phyloP scores from a whole-genome alignment of 2,329 filamentous ascomycete genomes.

The Neonectria punicea region DNA sequence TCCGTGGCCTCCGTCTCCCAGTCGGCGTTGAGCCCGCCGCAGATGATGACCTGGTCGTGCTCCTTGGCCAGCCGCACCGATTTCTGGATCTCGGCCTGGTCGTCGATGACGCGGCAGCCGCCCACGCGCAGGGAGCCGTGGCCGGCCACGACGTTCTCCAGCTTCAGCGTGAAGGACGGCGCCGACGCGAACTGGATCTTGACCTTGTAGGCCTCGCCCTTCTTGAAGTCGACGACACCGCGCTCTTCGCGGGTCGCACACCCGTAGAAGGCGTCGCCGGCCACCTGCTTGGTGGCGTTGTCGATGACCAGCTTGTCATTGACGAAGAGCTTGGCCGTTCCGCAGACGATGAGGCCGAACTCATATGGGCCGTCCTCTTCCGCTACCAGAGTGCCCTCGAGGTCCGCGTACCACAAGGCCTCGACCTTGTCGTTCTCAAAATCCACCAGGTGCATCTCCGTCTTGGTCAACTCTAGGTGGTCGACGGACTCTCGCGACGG shows the following conservation, averaged over 20 bases:
- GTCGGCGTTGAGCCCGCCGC: slow-evolving; percentile 81
- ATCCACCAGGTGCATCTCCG: slow-evolving; percentile 61
- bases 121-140: slow-evolving; percentile 72
- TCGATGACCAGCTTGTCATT: slow-evolving; percentile 72
- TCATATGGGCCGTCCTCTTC: slow-evolving; percentile 71
- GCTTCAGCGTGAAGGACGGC: slow-evolving; percentile 65
- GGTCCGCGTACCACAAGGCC: slow-evolving; percentile 67
- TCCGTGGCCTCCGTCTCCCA: slow-evolving; percentile 86
- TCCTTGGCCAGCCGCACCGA: slow-evolving; percentile 75
- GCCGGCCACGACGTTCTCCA: slow-evolving; percentile 63
- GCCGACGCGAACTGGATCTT: slow-evolving; percentile 69
- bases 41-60: slow-evolving; percentile 81
- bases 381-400: slow-evolving; percentile 69
- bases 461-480: slow-evolving; percentile 58
- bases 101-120: slow-evolving; percentile 66
- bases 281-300: slow-evolving; percentile 71
- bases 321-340: slow-evolving; percentile 72
- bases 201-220: slow-evolving; percentile 68
- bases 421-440: slow-evolving; percentile 64
- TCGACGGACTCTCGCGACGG: slow-evolving; percentile 62
- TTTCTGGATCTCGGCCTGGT: slow-evolving; percentile 68
- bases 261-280: slow-evolving; percentile 73
- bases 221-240: slow-evolving; percentile 66
- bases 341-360: slow-evolving; percentile 73
- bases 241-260: slow-evolving; percentile 72